phyloP scores from a whole-genome alignment of 768 basidiomycete genomes.

The Trametes sanguinea region DNA sequence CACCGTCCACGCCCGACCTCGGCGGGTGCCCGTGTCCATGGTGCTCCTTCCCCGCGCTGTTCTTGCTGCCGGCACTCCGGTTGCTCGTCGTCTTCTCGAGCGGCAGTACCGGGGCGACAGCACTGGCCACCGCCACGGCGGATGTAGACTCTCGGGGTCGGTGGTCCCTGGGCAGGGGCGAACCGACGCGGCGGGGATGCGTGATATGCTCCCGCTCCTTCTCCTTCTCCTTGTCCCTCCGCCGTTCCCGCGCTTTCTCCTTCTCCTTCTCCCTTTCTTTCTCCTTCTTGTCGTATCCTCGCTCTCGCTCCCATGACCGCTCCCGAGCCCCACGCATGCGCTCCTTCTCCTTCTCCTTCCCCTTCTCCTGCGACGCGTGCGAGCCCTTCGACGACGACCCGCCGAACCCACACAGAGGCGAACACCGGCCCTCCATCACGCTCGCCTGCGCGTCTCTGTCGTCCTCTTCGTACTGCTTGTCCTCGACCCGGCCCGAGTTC shows the following conservation, averaged over 20 bases:
- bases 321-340: conserved; percentile 18
- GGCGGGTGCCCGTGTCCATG: conserved; percentile 17
- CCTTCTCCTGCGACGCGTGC: conserved; percentile 25
- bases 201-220: conserved; percentile 31
- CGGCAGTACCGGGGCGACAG: conserved; percentile 13
- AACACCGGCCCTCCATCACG: conserved; percentile 34
- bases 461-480: neutral
- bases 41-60: conserved; percentile 26
- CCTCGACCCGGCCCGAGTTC: neutral
- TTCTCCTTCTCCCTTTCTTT: conserved; percentile 19
- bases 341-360: conserved; percentile 26
- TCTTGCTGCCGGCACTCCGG: conserved; percentile 24
- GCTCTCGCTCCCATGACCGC: conserved; percentile 22
- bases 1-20: conserved; percentile 11
- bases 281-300: conserved; percentile 27
- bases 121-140: conserved; percentile 12
- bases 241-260: conserved; percentile 12
- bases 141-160: conserved; percentile 25
- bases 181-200: conserved; percentile 28
- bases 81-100: conserved; percentile 33
- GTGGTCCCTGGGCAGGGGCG: conserved; percentile 26
- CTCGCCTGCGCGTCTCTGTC: conserved; percentile 26
- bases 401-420: conserved; percentile 36
- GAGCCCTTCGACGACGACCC: conserved; percentile 24
- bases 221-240: conserved; percentile 19